Base-by-base conservation (phyloP, 768 basidiomycete genomes). In the Termitomyces bulborhizus region DNA sequence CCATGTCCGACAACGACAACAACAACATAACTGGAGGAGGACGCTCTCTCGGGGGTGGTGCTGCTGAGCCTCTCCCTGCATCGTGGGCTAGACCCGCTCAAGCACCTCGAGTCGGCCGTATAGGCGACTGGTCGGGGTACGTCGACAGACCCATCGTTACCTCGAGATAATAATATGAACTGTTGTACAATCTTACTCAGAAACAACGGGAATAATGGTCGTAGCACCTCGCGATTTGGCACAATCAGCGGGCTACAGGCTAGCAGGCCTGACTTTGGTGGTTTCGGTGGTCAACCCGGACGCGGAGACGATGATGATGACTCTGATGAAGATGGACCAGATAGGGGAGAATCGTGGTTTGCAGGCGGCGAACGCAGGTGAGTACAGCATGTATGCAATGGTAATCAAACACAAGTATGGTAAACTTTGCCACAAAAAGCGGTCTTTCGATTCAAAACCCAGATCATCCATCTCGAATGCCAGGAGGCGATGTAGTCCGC, bases 331-430 rank as follows among this genome's bases (percentile, higher is more conserved):
- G 83, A 83, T 1, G 78, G 76, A 11, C 75, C 75, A 3, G 78
- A 79, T 37, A 75, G 74, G 6, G 71, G 76, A 1, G 83, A 90
- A 62, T 85, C 77, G 60, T 90, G 86, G 79, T 98, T 92, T 69
- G 87, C 96, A 3, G 96, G 96, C n/a, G 96, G 96, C 0, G 96
- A 96, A 68, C 76, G 91, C 65, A 94, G 93, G 94, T 90, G 34
- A 32, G 67, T 15, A 36, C 4, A n/a, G n/a, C n/a, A n/a, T n/a
- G n/a, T n/a, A n/a, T n/a, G n/a, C n/a, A n/a, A n/a, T n/a, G n/a
- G n/a, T n/a, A n/a, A n/a, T n/a, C n/a, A n/a, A n/a, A n/a, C n/a
- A n/a, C n/a, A n/a, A n/a, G n/a, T n/a, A n/a, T n/a, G n/a, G n/a
- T n/a, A n/a, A n/a, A n/a, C 6, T 29, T 31, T 37, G 16, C 39